Evolutionary conservation across 306 rosid species (phyloP).

Genomic region (Crotalaria pallida): DNA sequence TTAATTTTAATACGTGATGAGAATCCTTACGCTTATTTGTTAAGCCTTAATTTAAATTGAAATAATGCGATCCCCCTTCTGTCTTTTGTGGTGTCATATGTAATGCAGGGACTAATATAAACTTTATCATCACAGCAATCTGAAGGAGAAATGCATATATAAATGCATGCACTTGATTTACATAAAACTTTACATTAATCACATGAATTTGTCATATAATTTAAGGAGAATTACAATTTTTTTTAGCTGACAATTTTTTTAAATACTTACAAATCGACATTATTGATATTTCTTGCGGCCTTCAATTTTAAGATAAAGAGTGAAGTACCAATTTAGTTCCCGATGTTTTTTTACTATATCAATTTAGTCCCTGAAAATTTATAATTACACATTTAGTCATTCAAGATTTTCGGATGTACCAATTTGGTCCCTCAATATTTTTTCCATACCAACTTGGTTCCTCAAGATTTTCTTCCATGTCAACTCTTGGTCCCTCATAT

Average conservation of each 20-base stretch:
- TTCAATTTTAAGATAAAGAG: background rate
- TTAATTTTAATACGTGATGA: slow-evolving; percentile 14
- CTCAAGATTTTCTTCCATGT: too few relatives aligned
- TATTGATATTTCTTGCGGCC: slow-evolving; percentile 1
- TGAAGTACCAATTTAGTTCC: too few relatives aligned
- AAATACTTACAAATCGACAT: background rate
- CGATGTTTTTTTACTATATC: too few relatives aligned
- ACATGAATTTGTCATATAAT: slow-evolving; percentile 19
- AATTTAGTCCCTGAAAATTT: too few relatives aligned
- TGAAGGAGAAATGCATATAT: background rate
- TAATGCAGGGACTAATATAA: slow-evolving; percentile 14
- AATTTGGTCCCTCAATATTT: too few relatives aligned
- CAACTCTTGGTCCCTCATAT: too few relatives aligned
- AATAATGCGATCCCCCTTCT: slow-evolving; percentile 21
- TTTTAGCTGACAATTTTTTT: background rate
- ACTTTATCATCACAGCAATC: slow-evolving; percentile 1
- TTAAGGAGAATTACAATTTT: background rate
- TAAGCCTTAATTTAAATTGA: slow-evolving; percentile 18
- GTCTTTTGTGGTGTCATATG: slow-evolving; percentile 26
- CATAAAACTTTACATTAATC: slow-evolving; percentile 9
- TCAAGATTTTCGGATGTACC: too few relatives aligned
- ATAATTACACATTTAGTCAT: too few relatives aligned
- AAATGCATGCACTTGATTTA: slow-evolving; percentile 12
- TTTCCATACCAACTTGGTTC: too few relatives aligned
- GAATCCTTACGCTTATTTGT: slow-evolving; percentile 29